Percentiles rank a stretch among this genome's conserved stretches.
phyloP scores from a whole-genome alignment of 192 early-diverging fungal genomes.

The Chytriomyces sp. region DNA sequence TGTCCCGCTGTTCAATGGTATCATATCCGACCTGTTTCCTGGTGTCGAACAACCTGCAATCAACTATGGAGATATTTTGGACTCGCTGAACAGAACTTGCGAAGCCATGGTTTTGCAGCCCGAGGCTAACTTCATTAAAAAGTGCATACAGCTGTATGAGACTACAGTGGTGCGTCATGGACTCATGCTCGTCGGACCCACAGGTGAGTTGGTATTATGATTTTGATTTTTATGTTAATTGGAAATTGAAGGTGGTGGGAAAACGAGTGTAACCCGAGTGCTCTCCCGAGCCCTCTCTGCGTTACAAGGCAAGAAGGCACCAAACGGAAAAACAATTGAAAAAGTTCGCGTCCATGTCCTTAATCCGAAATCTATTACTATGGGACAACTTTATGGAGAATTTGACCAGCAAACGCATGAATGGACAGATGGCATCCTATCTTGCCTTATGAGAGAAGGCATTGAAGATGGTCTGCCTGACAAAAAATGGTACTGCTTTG shows the following conservation, averaged over 20 bases:
- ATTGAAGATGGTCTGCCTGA: slow-evolving; percentile 60
- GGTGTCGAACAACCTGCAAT: slow-evolving; percentile 60
- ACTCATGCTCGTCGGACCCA: slow-evolving; percentile 62
- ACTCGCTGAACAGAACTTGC: slow-evolving; percentile 48
- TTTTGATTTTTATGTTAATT: not conserved
- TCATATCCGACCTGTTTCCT: slow-evolving; percentile 63
- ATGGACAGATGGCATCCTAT: slow-evolving; percentile 65
- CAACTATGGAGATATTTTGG: slow-evolving; percentile 59
- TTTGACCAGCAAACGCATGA: slow-evolving; percentile 66
- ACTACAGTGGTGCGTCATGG: slow-evolving; percentile 64
- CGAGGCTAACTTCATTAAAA: slow-evolving; percentile 56
- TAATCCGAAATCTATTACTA: slow-evolving; percentile 68
- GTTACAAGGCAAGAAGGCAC: slow-evolving; percentile 48
- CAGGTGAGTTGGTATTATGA: slow-evolving; percentile 19
- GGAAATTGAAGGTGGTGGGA: slow-evolving; percentile 46
- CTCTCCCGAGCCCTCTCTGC: slow-evolving; percentile 47
- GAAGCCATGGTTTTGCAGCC: slow-evolving; percentile 52
- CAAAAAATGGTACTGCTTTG: slow-evolving; percentile 67
- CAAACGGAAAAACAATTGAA: slow-evolving; percentile 55
- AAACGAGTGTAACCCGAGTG: slow-evolving; percentile 55
- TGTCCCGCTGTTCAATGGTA: slow-evolving; percentile 64
- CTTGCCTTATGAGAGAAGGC: slow-evolving; percentile 60
- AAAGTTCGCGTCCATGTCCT: slow-evolving; percentile 58
- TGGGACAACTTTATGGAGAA: slow-evolving; percentile 68
- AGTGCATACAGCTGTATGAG: slow-evolving; percentile 68